Evolutionary conservation across 2,329 filamentous ascomycete genomes (phyloP).

Genomic region (Beauveria varroae): DNA sequence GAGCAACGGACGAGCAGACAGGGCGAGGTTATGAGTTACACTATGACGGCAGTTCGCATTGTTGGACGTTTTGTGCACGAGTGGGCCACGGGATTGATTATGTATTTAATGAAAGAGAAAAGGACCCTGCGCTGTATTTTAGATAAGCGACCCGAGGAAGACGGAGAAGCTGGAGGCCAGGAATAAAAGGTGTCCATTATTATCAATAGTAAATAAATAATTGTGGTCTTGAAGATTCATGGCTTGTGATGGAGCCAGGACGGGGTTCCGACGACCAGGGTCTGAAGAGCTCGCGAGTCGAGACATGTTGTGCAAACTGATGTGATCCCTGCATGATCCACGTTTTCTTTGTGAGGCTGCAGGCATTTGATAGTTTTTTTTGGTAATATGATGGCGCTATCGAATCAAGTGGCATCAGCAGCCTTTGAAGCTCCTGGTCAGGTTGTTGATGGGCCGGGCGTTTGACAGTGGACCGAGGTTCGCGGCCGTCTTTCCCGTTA

Average conservation of each 20-base stretch:
- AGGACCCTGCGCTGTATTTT: neutral
- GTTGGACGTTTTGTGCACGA: neutral
- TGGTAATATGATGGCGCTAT: neutral
- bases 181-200: neutral
- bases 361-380: neutral
- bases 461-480: neutral
- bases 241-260: neutral
- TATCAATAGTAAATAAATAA: too few species aligned
- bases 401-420: too few species aligned
- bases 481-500: neutral
- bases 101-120: too few species aligned
- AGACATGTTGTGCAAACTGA: neutral
- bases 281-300: neutral
- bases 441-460: neutral
- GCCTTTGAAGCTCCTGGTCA: neutral
- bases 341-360: neutral
- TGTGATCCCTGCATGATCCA: neutral
- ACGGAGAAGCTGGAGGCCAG: neutral
- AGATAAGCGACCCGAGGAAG: neutral
- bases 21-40: too few species aligned
- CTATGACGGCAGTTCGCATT: too few species aligned
- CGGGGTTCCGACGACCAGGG: neutral
- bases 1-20: neutral
- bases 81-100: neutral
- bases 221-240: neutral